A percentile compares a stretch with the other conserved stretches of the same genome.
Conservation (phyloP, 2,329 filamentous ascomycete species). For the Magnaporthiopsis rhizophila region DNA sequence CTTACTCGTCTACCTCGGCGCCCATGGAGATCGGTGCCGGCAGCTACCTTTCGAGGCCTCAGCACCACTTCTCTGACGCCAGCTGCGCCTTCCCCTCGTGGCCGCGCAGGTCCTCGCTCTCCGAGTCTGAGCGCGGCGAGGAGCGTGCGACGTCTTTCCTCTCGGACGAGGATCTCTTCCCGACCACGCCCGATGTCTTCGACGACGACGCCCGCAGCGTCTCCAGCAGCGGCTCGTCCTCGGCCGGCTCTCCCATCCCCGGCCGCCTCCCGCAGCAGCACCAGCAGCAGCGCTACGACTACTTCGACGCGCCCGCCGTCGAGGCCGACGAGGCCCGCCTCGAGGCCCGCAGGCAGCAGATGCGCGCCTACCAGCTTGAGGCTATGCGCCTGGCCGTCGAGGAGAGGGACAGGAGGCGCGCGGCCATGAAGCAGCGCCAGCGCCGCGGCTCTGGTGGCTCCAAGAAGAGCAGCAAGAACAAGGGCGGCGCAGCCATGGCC, state of each 20-base stretch:
- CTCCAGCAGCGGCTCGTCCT: slow-evolving; percentile 32
- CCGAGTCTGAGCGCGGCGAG: slow-evolving; percentile 30
- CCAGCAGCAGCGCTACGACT: slow-evolving; percentile 12
- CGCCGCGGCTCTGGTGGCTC: slow-evolving; percentile 24
- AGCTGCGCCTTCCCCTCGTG: slow-evolving; percentile 51
- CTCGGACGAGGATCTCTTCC: slow-evolving; percentile 57
- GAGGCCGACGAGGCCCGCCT: slow-evolving; percentile 37
- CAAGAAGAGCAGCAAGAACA: slow-evolving; percentile 44
- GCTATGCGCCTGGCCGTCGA: slow-evolving; percentile 38
- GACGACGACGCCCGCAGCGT: slow-evolving; percentile 43
- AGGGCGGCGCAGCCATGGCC: slow-evolving; percentile 36
- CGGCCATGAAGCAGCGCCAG: slow-evolving; percentile 29
- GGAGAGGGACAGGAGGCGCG: slow-evolving; percentile 47
- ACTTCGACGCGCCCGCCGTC: slow-evolving; percentile 16
- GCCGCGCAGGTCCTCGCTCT: slow-evolving; percentile 46
- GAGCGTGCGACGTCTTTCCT: slow-evolving; percentile 47
- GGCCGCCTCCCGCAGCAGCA: slow-evolving; percentile 20
- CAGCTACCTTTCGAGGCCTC: slow-evolving; percentile 25
- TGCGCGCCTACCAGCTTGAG: slow-evolving; percentile 42
- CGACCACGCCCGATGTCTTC: slow-evolving; percentile 38
- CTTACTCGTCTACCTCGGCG: slow-evolving; percentile 32
- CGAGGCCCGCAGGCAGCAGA: slow-evolving; percentile 41
- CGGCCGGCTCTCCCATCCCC: slow-evolving; percentile 10
- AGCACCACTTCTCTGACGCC: slow-evolving; percentile 22
- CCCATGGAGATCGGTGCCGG: slow-evolving; percentile 37